Percentiles rank a stretch among this genome's conserved stretches.
Evolutionary conservation across 176 grass and related monocot genomes (phyloP).

Genomic region (Miscanthus lutarioriparius): DNA sequence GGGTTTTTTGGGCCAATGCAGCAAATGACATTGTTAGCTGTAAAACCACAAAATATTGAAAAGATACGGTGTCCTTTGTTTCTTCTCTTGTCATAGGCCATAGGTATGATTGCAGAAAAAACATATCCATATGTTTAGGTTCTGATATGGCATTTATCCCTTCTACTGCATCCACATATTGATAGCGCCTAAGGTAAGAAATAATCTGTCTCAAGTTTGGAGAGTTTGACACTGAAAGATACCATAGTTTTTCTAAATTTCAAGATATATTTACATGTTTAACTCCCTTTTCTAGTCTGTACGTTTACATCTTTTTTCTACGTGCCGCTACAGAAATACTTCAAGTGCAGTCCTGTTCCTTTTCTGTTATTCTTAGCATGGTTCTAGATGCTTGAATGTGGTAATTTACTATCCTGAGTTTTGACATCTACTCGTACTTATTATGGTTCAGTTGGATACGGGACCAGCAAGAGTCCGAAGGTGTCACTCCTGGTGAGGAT

Average conservation of each 20-base stretch:
- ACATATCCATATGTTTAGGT: background rate
- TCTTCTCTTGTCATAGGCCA: background rate
- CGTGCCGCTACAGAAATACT: background rate
- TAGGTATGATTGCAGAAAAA: background rate
- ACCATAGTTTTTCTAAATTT: background rate
- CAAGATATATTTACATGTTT: background rate
- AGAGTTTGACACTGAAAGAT: background rate
- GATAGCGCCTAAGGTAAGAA: background rate
- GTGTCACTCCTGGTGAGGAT: constrained; percentile 75
- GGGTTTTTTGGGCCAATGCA: background rate
- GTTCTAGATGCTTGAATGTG: constrained; percentile 15
- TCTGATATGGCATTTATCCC: background rate
- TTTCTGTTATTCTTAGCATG: constrained; percentile 16
- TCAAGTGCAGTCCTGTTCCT: background rate
- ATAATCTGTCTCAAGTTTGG: background rate
- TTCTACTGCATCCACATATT: background rate
- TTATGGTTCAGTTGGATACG: constrained; percentile 67
- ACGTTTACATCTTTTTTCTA: background rate
- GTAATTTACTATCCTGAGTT: background rate
- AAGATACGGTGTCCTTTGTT: background rate
- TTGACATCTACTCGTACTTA: constrained; percentile 14
- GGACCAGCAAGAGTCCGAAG: constrained; percentile 85
- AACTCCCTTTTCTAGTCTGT: background rate
- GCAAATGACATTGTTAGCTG: constrained; percentile 5
- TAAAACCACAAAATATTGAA: background rate